Evolutionary conservation across 805 yeast species (phyloP), one percentile per base, ranked within the genome.

Genomic region (Starmerella sirachaensis): DNA sequence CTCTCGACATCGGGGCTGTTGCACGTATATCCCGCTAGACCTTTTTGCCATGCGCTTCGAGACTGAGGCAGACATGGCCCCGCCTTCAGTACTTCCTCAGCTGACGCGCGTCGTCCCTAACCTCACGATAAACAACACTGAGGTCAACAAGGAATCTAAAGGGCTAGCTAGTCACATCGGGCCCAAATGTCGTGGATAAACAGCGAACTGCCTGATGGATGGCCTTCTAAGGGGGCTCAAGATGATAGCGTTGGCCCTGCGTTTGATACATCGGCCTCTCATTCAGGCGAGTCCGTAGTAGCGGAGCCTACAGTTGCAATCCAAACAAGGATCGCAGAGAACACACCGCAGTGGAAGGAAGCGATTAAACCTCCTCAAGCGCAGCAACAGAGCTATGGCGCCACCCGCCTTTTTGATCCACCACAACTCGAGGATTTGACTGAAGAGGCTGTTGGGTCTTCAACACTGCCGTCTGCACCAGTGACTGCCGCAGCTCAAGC

Each of bases 181-280:
- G n/a, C n/a, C n/a, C n/a, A 18, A 17, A 46, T 46, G 49, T 40
- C 48, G 14, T 47, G 51, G 51, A 30, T 47, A 18, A 36, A 43
- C 22, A 40, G 41, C 13, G 51, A 46, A 21, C 34, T 46, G 27
- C 51, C 51, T 4, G 43, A 26, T 6, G 47, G 38, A 18, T 47
- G 51, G 51, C 51, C 51, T 7, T 26, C 39, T 11, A 35, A 37
- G 12, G 32, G 18, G 8, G 16, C 18, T 25, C 31, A 9, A 12
- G 20, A 13, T 18, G 39, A 34, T 1, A 20, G 27, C 19, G n/a
- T n/a, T n/a, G n/a, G n/a, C n/a, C n/a, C n/a, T n/a, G 25, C 17
- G 13, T 10, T 20, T 8, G 44, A 36, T 14, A 33, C 42, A 17
- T 31, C 45, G 3, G 40, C 50, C 7, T 35, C 50, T 5, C 35